Evolutionary conservation across 2,329 filamentous ascomycete species (phyloP).

Genomic region (Nigrograna mackinnonii): DNA sequence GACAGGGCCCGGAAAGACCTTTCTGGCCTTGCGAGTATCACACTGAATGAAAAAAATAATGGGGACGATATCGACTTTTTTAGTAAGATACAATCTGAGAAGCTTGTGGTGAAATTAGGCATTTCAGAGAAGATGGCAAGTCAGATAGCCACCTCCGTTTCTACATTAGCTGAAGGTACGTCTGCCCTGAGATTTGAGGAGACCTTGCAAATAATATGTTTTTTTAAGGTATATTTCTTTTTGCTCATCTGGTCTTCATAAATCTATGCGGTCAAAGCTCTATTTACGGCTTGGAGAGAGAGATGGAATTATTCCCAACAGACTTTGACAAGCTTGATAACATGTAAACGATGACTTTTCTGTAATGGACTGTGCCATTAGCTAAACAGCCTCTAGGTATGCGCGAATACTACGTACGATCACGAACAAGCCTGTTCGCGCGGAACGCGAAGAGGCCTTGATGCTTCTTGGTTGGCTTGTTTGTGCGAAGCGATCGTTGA

Average conservation of each 20-base stretch:
- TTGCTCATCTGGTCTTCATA: conserved; percentile 24
- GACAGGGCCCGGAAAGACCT: conserved; percentile 7
- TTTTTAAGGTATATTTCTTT: conserved; percentile 26
- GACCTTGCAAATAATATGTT: conserved; percentile 2
- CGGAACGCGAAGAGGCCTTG: conserved; percentile 18
- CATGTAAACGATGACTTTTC: neutral
- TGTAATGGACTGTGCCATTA: neutral
- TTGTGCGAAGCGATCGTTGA: conserved; percentile 44
- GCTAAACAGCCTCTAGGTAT: conserved; percentile 11
- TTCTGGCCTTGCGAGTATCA: conserved; percentile 9
- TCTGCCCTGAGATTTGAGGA: conserved; percentile 3
- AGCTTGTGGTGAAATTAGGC: conserved; percentile 3
- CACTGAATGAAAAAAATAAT: conserved; percentile 15
- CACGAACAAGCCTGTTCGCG: neutral
- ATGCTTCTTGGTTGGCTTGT: conserved; percentile 46
- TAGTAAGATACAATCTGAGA: conserved; percentile 3
- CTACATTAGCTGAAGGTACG: conserved; percentile 10
- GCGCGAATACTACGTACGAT: conserved; percentile 15
- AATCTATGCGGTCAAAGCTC: conserved; percentile 25
- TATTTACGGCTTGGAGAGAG: conserved; percentile 14
- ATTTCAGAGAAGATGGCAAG: conserved; percentile 7
- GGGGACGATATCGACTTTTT: conserved; percentile 30
- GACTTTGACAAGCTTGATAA: conserved; percentile 13
- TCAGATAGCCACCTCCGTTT: conserved; percentile 9
- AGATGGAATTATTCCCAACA: conserved; percentile 13